Evolutionary conservation across 2,329 filamentous ascomycete species (phyloP), one percentile per base, ranked within the genome.

Genomic region (Fusarium nelsonii): DNA sequence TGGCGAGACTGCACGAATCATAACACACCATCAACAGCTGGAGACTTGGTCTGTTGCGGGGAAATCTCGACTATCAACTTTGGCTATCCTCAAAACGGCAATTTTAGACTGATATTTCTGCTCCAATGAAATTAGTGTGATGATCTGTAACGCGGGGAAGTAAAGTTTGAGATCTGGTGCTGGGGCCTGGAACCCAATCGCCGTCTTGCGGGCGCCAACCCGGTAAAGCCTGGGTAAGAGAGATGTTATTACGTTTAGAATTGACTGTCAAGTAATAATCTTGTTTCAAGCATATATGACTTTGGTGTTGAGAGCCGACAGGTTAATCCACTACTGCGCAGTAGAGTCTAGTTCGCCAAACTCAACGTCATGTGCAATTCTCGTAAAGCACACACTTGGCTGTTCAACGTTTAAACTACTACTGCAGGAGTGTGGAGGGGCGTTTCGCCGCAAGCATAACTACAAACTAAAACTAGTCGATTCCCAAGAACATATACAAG

Each of bases 71-170:
- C 18, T 12, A 28, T 51, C 18, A 8, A 7, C 6, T 30, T 16
- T 30, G 8, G n/a, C 61, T 63, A 64, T 45, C 8, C 61, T 51
- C 18, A 33, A 64, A 51, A 12, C 8, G 45, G 61, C 10, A 63
- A 64, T 64, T 64, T 64, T 63, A 64, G 61, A 51, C 61, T 64
- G 30, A 64, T 50, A 58, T 64, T 64, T n/a, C 45, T 50, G 12
- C 10, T 63, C 51, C 23, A 10, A 63, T 18, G 16, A 28, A 37
- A 26, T 12, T 44, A 30, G 4, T 30, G 11, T 23, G 16, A 28
- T 12, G 10, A 30, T 30, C 41, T 26, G n/a, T 14, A 37, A 12
- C 46, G 46, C 23, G 33, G 23, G 46, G 33, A 26, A 50, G 33
- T 18, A 39, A 20, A 28, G 14, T 54, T 44, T 11, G 45, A 34